Percentiles rank a stretch among this genome's conserved stretches.
These are phyloP conservation scores for Mrakia gelida DNA, from an alignment of 768 basidiomycete genomes.

Conservation along the genomic window DNA sequence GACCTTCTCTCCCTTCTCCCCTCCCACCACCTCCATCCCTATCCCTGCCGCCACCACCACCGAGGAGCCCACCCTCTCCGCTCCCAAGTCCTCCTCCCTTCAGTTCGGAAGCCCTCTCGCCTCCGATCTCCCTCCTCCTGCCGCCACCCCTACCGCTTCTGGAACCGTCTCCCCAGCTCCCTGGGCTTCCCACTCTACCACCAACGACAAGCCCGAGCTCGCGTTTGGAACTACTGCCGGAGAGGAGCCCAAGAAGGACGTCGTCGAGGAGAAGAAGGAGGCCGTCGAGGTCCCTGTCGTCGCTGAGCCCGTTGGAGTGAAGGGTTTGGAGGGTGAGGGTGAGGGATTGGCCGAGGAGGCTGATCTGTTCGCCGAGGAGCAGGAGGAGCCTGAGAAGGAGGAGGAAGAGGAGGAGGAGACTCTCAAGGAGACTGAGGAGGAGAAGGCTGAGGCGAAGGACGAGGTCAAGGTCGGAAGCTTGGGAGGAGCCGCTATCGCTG, in stretches of 20 bases:
- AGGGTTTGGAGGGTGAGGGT: background rate
- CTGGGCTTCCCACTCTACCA: background rate
- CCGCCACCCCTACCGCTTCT: background rate
- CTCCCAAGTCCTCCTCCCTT: background rate
- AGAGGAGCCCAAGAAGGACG: slow-evolving; percentile 16
- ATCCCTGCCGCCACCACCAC: background rate
- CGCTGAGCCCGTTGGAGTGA: background rate
- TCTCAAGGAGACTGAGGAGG: slow-evolving; percentile 17
- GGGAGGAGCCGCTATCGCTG: background rate
- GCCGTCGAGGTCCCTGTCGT: background rate
- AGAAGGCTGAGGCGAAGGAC: slow-evolving; percentile 9
- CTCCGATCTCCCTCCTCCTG: background rate
- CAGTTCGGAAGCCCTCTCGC: background rate
- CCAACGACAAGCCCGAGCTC: background rate
- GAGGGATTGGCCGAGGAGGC: slow-evolving; percentile 16
- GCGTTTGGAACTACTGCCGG: background rate
- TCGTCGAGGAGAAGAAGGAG: slow-evolving; percentile 16
- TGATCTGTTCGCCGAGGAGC: background rate
- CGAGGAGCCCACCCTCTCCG: background rate
- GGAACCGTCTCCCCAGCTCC: background rate
- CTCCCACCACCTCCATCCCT: background rate
- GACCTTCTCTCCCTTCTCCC: slow-evolving; percentile 1
- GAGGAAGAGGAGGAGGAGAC: slow-evolving; percentile 13
- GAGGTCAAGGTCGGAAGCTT: slow-evolving; percentile 4
- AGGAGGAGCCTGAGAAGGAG: background rate